These are phyloP conservation scores for Arxiozyma telluris DNA, from an alignment of 1,139 yeast species.

Conservation along the genomic window DNA sequence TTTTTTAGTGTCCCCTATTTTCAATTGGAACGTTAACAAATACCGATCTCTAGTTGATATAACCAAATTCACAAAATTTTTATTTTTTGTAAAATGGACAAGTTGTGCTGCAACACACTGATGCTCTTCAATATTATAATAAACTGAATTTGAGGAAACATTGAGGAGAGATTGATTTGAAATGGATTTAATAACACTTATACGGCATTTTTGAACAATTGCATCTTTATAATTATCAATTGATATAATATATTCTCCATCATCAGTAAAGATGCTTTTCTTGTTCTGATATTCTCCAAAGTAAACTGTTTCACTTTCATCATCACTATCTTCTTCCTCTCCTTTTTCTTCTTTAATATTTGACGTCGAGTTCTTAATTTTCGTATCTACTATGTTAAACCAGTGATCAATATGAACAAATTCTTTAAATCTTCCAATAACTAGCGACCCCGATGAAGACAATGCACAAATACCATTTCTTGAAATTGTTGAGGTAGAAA, in stretches of 20 bases:
- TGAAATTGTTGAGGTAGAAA: constrained; percentile 18
- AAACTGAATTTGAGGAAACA: constrained; percentile 3
- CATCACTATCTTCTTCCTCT: constrained; percentile 13
- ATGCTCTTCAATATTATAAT: background rate
- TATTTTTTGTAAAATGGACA: constrained; percentile 20
- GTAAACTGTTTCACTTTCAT: constrained; percentile 7
- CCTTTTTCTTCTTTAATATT: constrained; percentile 11
- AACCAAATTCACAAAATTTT: constrained; percentile 26
- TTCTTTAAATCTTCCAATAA: constrained; percentile 23
- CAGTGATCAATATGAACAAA: constrained; percentile 17
- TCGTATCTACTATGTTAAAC: constrained; percentile 14
- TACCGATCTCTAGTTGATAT: constrained; percentile 33
- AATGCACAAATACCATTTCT: constrained; percentile 26
- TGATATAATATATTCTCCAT: background rate
- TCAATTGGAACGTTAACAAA: constrained; percentile 14
- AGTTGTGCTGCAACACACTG: constrained; percentile 11
- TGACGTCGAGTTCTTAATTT: background rate
- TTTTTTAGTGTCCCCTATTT: constrained; percentile 13
- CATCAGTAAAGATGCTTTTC: constrained; percentile 5
- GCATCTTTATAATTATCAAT: constrained; percentile 6
- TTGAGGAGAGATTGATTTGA: constrained; percentile 3
- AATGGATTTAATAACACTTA: background rate
- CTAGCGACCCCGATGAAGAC: constrained; percentile 19
- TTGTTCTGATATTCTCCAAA: constrained; percentile 11
- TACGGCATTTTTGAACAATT: background rate